These are phyloP conservation scores for Salvia splendens DNA, from an alignment of 257 asterid species.

Conservation along the genomic window DNA sequence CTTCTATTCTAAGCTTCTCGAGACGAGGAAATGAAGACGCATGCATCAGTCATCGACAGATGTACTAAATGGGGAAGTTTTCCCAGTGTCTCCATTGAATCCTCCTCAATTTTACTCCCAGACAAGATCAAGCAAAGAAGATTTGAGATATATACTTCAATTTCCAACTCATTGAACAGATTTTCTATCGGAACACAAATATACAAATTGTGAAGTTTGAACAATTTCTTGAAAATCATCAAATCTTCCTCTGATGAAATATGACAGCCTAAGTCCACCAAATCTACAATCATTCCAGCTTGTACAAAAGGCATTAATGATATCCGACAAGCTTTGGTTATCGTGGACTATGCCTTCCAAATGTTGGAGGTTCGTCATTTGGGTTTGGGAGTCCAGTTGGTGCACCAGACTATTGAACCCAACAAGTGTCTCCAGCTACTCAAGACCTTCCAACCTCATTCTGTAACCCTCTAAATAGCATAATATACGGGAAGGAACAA, in stretches of 20 bases:
- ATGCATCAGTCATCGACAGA: neutral
- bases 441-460: neutral
- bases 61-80: neutral
- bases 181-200: neutral
- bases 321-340: neutral
- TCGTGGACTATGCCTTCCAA: neutral
- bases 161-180: neutral
- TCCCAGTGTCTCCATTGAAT: neutral
- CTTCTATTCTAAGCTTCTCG: neutral
- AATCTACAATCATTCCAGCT: neutral
- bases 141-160: neutral
- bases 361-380: neutral
- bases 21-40: neutral
- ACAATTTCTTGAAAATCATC: neutral
- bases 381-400: neutral
- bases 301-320: neutral
- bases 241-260: neutral
- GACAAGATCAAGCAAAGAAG: too few species aligned
- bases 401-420: neutral
- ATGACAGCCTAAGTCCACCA: neutral
- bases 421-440: neutral
- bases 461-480: neutral
- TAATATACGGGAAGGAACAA: neutral
- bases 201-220: neutral
- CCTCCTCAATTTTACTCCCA: neutral